phyloP scores from a whole-genome alignment of 1,284 basidiomycete species.

The Clitocybe nebularis region DNA sequence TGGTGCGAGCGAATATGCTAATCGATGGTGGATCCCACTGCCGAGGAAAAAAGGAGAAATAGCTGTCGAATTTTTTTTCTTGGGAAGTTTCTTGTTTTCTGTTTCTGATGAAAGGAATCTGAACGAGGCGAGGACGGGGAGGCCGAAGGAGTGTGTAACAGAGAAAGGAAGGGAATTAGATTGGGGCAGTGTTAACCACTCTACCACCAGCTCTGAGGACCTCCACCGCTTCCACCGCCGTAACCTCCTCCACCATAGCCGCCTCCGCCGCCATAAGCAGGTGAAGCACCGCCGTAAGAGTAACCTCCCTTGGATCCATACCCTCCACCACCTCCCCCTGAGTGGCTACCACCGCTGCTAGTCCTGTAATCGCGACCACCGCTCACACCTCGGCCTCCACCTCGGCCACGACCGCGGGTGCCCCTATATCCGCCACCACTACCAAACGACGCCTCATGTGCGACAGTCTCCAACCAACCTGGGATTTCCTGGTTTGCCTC shows the following conservation, averaged over 20 bases:
- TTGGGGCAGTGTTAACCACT: slow-evolving; percentile 9
- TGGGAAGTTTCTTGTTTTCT: slow-evolving; percentile 23
- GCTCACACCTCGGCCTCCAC: slow-evolving; percentile 29
- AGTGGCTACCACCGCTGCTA: slow-evolving; percentile 27
- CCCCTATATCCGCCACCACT: slow-evolving; percentile 44
- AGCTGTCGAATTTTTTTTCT: slow-evolving; percentile 19
- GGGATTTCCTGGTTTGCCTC: slow-evolving; percentile 98
- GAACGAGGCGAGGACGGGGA: slow-evolving; percentile 15
- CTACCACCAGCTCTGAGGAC: slow-evolving; percentile 42
- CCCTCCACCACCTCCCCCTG: slow-evolving; percentile 21
- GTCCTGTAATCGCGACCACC: slow-evolving; percentile 34
- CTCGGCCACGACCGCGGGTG: slow-evolving; percentile 32
- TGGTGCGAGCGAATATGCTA: slow-evolving; percentile 1
- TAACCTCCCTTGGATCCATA: slow-evolving; percentile 18
- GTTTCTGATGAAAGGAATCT: slow-evolving; percentile 22
- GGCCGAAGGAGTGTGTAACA: slow-evolving; percentile 12
- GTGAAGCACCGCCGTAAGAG: slow-evolving; percentile 16
- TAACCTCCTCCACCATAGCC: slow-evolving; percentile 35
- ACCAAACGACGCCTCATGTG: slow-evolving; percentile 78
- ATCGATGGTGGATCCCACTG: not conserved
- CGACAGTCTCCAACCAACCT: slow-evolving; percentile 86
- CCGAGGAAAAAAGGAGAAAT: slow-evolving; percentile 9
- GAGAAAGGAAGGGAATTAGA: not conserved
- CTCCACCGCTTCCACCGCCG: slow-evolving; percentile 21
- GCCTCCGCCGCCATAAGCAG: slow-evolving; percentile 30